Conservation (phyloP, 345 rosid species). For the Nephelium lappaceum region DNA sequence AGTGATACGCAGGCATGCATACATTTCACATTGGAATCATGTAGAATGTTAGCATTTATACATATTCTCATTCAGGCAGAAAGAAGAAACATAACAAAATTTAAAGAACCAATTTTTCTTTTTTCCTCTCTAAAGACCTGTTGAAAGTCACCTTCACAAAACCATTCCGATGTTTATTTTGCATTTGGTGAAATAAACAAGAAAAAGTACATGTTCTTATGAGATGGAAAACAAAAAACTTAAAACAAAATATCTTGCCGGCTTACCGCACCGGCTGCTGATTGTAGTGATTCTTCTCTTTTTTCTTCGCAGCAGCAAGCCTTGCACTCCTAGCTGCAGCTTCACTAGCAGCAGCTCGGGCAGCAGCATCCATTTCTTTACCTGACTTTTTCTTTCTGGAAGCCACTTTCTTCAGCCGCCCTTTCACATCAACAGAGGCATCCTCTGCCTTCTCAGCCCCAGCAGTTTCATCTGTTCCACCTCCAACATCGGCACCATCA, state of each 20-base stretch:
- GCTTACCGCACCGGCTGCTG: conserved; percentile 74
- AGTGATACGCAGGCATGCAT: too few relatives aligned
- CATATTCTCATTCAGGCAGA: background rate
- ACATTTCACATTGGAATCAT: background rate
- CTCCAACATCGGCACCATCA: conserved; percentile 31
- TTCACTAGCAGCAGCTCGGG: conserved; percentile 72
- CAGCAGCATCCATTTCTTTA: conserved; percentile 78
- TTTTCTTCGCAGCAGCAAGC: conserved; percentile 86
- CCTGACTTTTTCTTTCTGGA: conserved; percentile 77
- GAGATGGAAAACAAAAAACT: conserved; percentile 15
- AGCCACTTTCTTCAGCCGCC: conserved; percentile 62
- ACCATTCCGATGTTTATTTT: conserved; percentile 34
- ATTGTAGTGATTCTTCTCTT: conserved; percentile 84
- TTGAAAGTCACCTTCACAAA: conserved; percentile 25
- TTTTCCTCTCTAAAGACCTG: conserved; percentile 8
- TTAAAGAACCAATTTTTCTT: conserved; percentile 3
- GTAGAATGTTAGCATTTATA: background rate
- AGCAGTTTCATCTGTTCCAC: conserved; percentile 32
- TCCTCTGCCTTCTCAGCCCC: conserved; percentile 45
- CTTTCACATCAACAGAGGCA: conserved; percentile 59
- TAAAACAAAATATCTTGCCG: background rate
- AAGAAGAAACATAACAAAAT: background rate
- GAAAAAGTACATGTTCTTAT: conserved; percentile 26
- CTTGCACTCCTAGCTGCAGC: conserved; percentile 74
- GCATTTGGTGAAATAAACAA: conserved; percentile 29